Evolutionary conservation across 495 filamentous ascomycete genomes (phyloP).

Genomic region (Margaritispora aquatica): DNA sequence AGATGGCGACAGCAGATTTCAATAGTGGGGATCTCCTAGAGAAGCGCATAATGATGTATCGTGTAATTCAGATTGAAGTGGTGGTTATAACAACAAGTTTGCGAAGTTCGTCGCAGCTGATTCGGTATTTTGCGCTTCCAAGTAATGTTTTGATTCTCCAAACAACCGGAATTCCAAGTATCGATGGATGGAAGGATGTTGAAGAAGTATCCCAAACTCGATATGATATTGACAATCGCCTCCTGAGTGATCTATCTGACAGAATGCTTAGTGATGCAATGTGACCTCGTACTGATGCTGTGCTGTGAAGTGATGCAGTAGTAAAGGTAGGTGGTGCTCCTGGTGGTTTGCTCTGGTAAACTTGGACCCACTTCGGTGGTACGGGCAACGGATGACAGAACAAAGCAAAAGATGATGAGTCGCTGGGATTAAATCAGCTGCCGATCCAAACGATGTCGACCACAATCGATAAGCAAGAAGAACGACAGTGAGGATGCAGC

Average conservation of each 20-base stretch:
- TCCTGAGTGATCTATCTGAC: too few species aligned
- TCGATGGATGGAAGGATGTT: background rate
- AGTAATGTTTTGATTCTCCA: background rate
- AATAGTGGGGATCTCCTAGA: conserved; percentile 6
- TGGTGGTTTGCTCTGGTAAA: background rate
- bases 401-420: too few species aligned
- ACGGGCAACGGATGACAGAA: background rate
- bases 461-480: too few species aligned
- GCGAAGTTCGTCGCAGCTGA: background rate
- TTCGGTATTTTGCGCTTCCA: background rate
- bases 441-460: too few species aligned
- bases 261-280: background rate
- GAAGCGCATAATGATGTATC: conserved; percentile 16
- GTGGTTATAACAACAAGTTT: too few species aligned
- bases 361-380: background rate
- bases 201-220: background rate
- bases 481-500: too few species aligned
- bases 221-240: background rate
- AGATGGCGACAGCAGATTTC: conserved; percentile 2
- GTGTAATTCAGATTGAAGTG: too few species aligned
- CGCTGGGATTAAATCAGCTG: too few species aligned
- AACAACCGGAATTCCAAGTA: background rate
- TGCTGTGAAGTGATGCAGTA: background rate
- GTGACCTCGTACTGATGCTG: background rate
- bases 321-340: background rate